Base-by-base conservation (phyloP, 2,329 filamentous ascomycete species). In the Chalaropsis thielavioides region DNA sequence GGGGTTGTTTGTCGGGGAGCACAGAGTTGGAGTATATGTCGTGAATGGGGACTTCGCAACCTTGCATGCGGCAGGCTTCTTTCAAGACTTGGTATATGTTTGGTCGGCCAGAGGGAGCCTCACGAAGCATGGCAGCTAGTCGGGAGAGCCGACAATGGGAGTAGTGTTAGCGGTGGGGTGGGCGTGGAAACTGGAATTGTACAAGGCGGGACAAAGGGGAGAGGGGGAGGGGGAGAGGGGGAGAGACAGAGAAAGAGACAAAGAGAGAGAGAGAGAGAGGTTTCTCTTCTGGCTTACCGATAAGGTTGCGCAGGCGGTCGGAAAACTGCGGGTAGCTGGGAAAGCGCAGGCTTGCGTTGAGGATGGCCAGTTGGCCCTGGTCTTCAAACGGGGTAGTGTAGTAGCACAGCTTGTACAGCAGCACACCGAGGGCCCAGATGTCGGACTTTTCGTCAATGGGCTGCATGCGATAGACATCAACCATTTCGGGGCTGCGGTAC, bases 301-400 rank as follows among this genome's bases (percentile, higher is more conserved):
- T 97, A 49, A 99, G 78, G 71, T 87, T 85, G 78, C 96, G 96
- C 65, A 96, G 76, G 65, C 88, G 84, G 70, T 95, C 89, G 0
- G 94, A 96, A 73, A 99, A 99, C 19, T 83, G 79, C 35, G 94
- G 94, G 72, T 96, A 90, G 67, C 81, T 83, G 5, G 92, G 94
- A 71, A 90, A 99, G 72, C 89, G 92, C 80, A 90, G 97, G 74
- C 85, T 95, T 62, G 94, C 94, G 73, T 97, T 97, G 68, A 99
- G 78, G 69, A 99, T 99, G 13, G 94, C 94, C 78, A 97, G 89
- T 77, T 96, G 92, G 31, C 94, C 94, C 72, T 96, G 91, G 69
- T 97, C 92, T 76, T 99, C 94, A 71, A 99, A 99, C 0, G 94
- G 94, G 5, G 94, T 99, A 1, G 94, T 99, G 76, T 99, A 99